phyloP scores from a whole-genome alignment of 345 rosid genomes.

The Conringia planisiliqua region DNA sequence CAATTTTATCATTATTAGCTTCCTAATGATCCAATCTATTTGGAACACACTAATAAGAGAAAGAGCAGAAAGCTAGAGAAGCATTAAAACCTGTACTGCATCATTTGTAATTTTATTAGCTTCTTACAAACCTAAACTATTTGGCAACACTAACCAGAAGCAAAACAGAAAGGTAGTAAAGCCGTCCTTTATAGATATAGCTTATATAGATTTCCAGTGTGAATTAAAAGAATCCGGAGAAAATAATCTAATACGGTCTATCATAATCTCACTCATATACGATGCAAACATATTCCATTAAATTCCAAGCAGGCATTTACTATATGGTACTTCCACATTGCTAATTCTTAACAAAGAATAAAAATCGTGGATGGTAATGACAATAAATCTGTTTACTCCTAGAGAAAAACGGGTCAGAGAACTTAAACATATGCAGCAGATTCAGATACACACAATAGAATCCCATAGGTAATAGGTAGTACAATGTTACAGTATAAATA shows the following conservation, averaged over 20 bases:
- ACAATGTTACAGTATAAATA: neutral
- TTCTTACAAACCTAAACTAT: neutral
- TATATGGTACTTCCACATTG: neutral
- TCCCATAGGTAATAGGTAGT: neutral
- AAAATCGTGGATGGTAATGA: neutral
- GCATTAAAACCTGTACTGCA: neutral
- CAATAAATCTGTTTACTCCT: neutral
- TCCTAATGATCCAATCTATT: constrained; percentile 20
- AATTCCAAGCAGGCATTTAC: neutral
- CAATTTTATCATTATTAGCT: constrained; percentile 31
- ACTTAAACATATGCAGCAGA: neutral
- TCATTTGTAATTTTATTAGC: neutral
- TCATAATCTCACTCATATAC: constrained; percentile 1
- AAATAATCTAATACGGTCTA: neutral
- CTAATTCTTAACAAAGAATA: neutral
- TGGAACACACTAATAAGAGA: constrained; percentile 9
- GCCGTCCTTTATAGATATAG: neutral
- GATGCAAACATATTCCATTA: constrained; percentile 8
- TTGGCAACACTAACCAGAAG: neutral
- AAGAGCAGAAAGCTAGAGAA: constrained; percentile 9
- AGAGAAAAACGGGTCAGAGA: constrained; percentile 2
- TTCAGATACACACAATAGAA: neutral
- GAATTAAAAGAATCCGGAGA: neutral
- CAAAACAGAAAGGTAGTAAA: neutral
- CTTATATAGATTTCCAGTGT: neutral